Base-by-base conservation (phyloP, 306 rosid species). In the Gastrolobium bilobum region DNA sequence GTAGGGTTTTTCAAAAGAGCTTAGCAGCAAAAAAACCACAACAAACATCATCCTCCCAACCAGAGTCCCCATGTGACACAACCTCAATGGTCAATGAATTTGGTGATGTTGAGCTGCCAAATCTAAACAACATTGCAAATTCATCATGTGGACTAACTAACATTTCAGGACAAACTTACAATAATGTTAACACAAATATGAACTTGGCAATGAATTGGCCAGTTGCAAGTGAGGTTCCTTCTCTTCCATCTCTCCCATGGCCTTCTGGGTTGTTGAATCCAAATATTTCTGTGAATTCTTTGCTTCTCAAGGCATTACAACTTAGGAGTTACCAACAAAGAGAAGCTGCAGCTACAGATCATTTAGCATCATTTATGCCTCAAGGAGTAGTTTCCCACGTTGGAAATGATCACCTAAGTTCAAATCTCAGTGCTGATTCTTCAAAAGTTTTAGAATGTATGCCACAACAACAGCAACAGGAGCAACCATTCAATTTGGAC, bases 401-500 rank as follows among this genome's bases (percentile, higher is more conserved):
- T 68, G 90, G 85, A 68, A 71, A 39, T 35, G 88, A 90, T 20
- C 26, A 20, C 65, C 62, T 79, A 46, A 62, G 75, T 44, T 76
- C 93, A 31, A 86, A 84, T 71, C 60, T 82, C 70, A 89, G 64
- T 83, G 86, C 93, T 68, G 87, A 94, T 67, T 92, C 97, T 38
- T 89, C 86, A 13, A 83, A 84, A 78, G 82, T 86, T 14, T 77
- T 89, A 79, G 94, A 90, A 54, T 78, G 89, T 14, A 68, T 78
- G 70, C 77, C 92, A 26, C 89, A 85, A 75, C 79, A 74, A 6
- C 90, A 85, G 31, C 85, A 75, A 2, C 90, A 73, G 77, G 94
- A 88, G 93, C 97, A 88, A 85, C 96, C 98, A 85, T 93, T 95
- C 87, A 88, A 89, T 80, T 81, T 89, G 96, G 98, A 95, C 94